Percentiles rank a stretch among this genome's conserved stretches.
Conservation (phyloP, 495 filamentous ascomycete species). For the Hypoxylon intermedium region DNA sequence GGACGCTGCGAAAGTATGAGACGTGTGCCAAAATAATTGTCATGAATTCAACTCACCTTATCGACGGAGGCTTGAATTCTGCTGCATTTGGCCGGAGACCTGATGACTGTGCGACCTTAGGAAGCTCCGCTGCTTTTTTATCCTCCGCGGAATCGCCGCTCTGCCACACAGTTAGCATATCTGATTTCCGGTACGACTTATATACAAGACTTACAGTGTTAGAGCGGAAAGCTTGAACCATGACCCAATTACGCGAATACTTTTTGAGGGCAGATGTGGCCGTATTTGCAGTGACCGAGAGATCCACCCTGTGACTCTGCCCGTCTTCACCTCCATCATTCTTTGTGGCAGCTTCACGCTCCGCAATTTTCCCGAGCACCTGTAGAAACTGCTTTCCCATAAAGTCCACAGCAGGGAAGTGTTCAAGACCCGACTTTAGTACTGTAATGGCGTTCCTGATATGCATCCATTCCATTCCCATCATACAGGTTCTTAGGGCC, state of each 20-base stretch:
- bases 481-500: conserved; percentile 79
- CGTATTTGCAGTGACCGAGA: conserved; percentile 88
- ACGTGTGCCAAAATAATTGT: conserved; percentile 7
- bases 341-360: conserved; percentile 67
- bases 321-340: conserved; percentile 72
- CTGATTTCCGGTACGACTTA: conserved; percentile 29
- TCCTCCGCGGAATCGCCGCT: conserved; percentile 48
- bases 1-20: conserved; percentile 45
- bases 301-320: conserved; percentile 73
- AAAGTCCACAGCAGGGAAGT: conserved; percentile 88
- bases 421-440: conserved; percentile 77
- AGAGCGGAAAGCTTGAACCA: conserved; percentile 78
- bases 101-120: conserved; percentile 32
- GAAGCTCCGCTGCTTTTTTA: conserved; percentile 39
- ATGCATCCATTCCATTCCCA: conserved; percentile 91
- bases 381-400: conserved; percentile 76
- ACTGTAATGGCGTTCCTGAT: conserved; percentile 94
- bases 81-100: conserved; percentile 51
- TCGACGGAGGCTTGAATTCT: conserved; percentile 53
- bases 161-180: conserved; percentile 41
- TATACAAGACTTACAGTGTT: conserved; percentile 55
- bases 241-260: conserved; percentile 79
- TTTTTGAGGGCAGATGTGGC: conserved; percentile 82
- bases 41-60: conserved; percentile 38
- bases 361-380: conserved; percentile 73